Percentiles rank a stretch among this genome's conserved stretches.
Evolutionary conservation across 331 rosid species (phyloP).

Genomic region (Pyracantha coccinea): DNA sequence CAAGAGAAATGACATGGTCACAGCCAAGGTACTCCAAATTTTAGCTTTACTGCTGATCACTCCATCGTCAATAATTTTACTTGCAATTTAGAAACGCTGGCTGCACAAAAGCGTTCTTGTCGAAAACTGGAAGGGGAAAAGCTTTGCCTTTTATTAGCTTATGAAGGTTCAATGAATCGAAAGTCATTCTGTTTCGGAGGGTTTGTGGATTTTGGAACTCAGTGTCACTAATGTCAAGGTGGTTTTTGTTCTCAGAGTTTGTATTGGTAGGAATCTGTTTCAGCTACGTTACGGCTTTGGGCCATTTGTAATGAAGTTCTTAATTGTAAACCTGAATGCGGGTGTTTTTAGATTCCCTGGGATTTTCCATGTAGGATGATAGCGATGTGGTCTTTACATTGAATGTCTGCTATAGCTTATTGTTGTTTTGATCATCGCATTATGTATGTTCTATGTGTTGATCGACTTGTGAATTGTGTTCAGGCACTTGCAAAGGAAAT

Average conservation of each 20-base stretch:
- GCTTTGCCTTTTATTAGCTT: neutral
- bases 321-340: neutral
- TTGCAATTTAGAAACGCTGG: neutral
- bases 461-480: slow-evolving; percentile 16
- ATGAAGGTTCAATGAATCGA: neutral
- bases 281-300: neutral
- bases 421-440: neutral
- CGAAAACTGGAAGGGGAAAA: neutral
- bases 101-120: neutral
- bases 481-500: slow-evolving; percentile 74
- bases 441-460: neutral
- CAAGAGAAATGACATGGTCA: slow-evolving; percentile 74
- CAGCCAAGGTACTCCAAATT: slow-evolving; percentile 57
- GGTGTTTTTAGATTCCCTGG: neutral
- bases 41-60: neutral
- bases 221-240: neutral
- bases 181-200: neutral
- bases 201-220: neutral
- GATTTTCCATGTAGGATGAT: neutral
- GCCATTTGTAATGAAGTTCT: neutral
- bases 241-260: neutral
- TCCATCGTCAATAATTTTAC: neutral
- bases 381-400: neutral
- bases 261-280: neutral
- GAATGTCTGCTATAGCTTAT: neutral